phyloP scores from a whole-genome alignment of 169 alveolate genomes.

The Sarcocystis neurona region DNA sequence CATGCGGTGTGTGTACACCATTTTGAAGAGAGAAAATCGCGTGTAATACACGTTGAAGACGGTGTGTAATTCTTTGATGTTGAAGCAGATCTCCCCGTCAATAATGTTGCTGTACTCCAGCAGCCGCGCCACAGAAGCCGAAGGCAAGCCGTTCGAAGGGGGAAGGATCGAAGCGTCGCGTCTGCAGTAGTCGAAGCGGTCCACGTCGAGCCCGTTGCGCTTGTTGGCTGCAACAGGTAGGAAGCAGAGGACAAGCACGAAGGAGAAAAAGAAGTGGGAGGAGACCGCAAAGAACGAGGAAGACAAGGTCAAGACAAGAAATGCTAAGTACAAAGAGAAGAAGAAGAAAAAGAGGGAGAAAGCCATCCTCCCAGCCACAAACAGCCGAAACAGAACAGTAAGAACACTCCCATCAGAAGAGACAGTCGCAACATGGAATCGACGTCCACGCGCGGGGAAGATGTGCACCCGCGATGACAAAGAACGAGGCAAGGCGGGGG shows the following conservation, averaged over 20 bases:
- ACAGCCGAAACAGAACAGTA: too few species aligned
- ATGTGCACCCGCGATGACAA: too few species aligned
- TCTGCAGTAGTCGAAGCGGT: slow-evolving; percentile 87
- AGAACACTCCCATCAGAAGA: too few species aligned
- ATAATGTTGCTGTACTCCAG: slow-evolving; percentile 69
- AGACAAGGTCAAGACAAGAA: background rate
- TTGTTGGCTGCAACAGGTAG: slow-evolving; percentile 72
- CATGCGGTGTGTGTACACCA: slow-evolving; percentile 79
- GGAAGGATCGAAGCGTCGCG: slow-evolving; percentile 87
- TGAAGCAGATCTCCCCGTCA: slow-evolving; percentile 72
- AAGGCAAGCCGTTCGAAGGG: slow-evolving; percentile 58
- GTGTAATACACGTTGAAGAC: slow-evolving; percentile 77
- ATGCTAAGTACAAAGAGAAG: background rate
- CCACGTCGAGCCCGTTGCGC: slow-evolving; percentile 89
- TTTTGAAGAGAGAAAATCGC: slow-evolving; percentile 76
- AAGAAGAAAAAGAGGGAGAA: background rate
- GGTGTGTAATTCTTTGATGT: slow-evolving; percentile 73
- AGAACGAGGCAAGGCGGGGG: too few species aligned
- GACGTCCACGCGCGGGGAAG: too few species aligned
- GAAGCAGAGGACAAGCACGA: background rate
- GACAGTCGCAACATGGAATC: too few species aligned
- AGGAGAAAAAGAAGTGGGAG: background rate
- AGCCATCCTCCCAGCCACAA: too few species aligned
- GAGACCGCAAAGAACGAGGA: background rate
- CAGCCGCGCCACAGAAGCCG: slow-evolving; percentile 65